phyloP scores from a whole-genome alignment of 164 flowering plant genomes.

The Umbellularia californica region DNA sequence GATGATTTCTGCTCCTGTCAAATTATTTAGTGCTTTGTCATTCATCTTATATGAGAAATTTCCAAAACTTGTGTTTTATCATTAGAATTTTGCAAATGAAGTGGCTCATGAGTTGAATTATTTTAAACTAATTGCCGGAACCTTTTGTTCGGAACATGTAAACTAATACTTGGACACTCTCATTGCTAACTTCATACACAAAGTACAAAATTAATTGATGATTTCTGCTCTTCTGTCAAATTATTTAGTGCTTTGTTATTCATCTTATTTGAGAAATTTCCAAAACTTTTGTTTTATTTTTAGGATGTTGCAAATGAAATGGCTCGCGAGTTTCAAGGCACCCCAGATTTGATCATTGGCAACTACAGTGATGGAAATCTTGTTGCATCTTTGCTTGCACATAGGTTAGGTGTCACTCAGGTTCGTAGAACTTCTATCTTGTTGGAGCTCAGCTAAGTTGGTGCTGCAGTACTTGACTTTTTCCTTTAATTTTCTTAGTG shows the following conservation, averaged over 20 bases:
- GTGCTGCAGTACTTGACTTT: not conserved
- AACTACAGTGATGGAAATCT: slow-evolving; percentile 99
- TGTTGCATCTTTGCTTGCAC: slow-evolving; percentile 93
- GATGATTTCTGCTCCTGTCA: not conserved
- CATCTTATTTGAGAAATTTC: not conserved
- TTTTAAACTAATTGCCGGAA: not conserved
- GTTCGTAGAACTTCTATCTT: slow-evolving; percentile 27
- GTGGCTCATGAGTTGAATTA: slow-evolving; percentile 52
- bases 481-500: not conserved
- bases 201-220: not conserved
- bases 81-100: slow-evolving; percentile 84
- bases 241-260: not conserved
- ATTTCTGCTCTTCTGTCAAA: not conserved
- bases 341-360: slow-evolving; percentile 92
- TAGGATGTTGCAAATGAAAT: slow-evolving; percentile 92
- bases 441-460: not conserved
- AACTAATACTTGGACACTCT: not conserved
- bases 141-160: not conserved
- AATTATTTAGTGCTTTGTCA: not conserved
- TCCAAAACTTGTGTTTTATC: slow-evolving; percentile 4
- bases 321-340: slow-evolving; percentile 69
- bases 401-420: slow-evolving; percentile 91
- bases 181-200: not conserved
- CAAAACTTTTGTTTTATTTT: slow-evolving; percentile 3
- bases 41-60: not conserved